Percentiles rank a stretch among this genome's conserved stretches.
These are phyloP conservation scores for Conidiobolus incongruus DNA, from an alignment of 371 early-diverging fungal genomes.

Conservation along the genomic window DNA sequence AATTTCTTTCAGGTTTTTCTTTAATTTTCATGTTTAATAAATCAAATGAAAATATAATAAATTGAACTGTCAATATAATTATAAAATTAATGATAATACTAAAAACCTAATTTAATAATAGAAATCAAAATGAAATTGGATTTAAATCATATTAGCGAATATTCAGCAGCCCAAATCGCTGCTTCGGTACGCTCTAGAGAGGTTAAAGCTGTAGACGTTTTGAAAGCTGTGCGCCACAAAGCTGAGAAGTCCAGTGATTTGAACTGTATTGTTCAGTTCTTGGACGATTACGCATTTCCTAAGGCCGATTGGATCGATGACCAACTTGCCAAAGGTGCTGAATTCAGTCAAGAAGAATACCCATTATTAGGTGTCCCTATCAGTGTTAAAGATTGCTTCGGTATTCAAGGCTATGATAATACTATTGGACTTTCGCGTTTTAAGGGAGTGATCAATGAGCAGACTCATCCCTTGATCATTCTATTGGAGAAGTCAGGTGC, in stretches of 20 bases:
- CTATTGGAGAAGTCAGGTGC: conserved; percentile 2
- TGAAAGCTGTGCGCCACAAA: not conserved
- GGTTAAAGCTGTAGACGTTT: not conserved
- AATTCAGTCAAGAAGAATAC: not conserved
- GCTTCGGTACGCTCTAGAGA: not conserved
- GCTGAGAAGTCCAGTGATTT: not conserved
- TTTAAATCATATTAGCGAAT: not conserved
- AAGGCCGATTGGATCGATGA: conserved; percentile 2
- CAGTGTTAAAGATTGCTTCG: conserved; percentile 4
- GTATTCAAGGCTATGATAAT: conserved; percentile 3
- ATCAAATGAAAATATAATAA: too few species aligned
- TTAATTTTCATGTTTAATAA: too few species aligned
- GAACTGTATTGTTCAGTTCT: conserved; percentile 5
- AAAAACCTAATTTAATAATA: too few species aligned
- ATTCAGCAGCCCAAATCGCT: not conserved
- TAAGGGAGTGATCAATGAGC: not conserved
- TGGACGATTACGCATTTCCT: conserved; percentile 1
- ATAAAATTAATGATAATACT: too few species aligned
- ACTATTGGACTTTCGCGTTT: conserved; percentile 1
- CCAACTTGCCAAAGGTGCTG: not conserved
- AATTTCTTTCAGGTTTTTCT: too few species aligned
- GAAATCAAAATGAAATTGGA: not conserved
- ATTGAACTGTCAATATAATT: too few species aligned
- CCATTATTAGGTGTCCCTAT: conserved; percentile 5
- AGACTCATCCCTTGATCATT: not conserved